Percentiles rank a stretch among this genome's conserved stretches.
Evolutionary conservation across 805 yeast genomes (phyloP).

Genomic region (Metschnikowia santaceciliae): DNA sequence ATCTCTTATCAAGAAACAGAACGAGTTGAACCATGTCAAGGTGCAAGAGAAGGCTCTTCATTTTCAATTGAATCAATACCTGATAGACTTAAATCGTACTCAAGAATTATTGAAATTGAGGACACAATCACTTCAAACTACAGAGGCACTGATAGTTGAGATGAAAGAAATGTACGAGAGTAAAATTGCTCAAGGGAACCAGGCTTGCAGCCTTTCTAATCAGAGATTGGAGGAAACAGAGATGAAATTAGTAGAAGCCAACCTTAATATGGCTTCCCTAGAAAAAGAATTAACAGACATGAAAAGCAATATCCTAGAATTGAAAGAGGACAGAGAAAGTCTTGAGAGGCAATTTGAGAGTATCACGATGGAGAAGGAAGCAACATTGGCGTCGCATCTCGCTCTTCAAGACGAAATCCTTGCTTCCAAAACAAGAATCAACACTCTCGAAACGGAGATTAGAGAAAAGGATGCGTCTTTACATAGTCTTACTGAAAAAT

Average conservation of each 20-base stretch:
- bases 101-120: conserved; percentile 1
- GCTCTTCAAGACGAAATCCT: background rate
- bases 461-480: conserved; percentile 21
- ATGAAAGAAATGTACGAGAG: conserved; percentile 2
- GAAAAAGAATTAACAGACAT: background rate
- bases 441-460: conserved; percentile 13
- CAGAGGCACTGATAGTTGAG: background rate
- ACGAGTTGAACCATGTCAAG: background rate
- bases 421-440: background rate
- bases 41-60: background rate
- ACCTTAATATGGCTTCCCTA: background rate
- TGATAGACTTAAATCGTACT: background rate
- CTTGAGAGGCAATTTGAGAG: background rate
- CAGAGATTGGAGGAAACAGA: background rate
- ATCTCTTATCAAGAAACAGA: conserved; percentile 1
- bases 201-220: background rate
- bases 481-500: conserved; percentile 18
- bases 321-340: background rate
- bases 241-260: background rate
- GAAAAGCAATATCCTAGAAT: background rate
- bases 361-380: background rate
- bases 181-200: background rate
- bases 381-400: background rate
- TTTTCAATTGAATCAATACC: background rate
- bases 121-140: background rate